Conservation (phyloP, 2,329 filamentous ascomycete species). For the Fusarium marasasianum region DNA sequence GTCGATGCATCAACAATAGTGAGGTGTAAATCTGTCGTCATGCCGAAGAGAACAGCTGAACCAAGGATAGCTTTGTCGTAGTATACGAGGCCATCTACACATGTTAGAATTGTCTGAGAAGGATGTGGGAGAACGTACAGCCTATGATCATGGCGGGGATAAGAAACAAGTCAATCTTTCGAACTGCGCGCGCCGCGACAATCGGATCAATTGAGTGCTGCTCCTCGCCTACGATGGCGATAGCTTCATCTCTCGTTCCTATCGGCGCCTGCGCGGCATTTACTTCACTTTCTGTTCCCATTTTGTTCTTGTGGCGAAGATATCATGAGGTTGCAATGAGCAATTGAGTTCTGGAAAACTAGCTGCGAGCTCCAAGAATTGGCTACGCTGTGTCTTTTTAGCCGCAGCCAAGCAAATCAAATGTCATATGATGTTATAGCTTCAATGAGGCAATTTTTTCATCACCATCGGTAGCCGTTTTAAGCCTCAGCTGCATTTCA, state of each 20-base stretch:
- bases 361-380: neutral
- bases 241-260: slow-evolving; percentile 44
- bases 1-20: slow-evolving; percentile 57
- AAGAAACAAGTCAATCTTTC: slow-evolving; percentile 73
- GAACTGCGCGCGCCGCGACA: slow-evolving; percentile 64
- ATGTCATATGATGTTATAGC: slow-evolving; percentile 24
- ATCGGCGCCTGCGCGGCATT: slow-evolving; percentile 16
- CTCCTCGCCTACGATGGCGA: slow-evolving; percentile 68
- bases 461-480: slow-evolving; percentile 22
- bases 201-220: slow-evolving; percentile 63
- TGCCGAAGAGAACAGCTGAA: slow-evolving; percentile 77
- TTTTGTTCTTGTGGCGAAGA: neutral
- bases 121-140: slow-evolving; percentile 43
- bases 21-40: slow-evolving; percentile 74
- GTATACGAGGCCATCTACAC: slow-evolving; percentile 56
- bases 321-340: slow-evolving; percentile 3
- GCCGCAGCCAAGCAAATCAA: neutral
- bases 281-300: slow-evolving; percentile 18
- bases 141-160: slow-evolving; percentile 73
- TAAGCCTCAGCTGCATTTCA: slow-evolving; percentile 27
- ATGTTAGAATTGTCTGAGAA: neutral
- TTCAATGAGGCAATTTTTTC: slow-evolving; percentile 35
- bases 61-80: slow-evolving; percentile 75
- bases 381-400: neutral
- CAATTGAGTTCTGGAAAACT: neutral